phyloP scores from a whole-genome alignment of 441 rosid species.

The Jatropha multifida region DNA sequence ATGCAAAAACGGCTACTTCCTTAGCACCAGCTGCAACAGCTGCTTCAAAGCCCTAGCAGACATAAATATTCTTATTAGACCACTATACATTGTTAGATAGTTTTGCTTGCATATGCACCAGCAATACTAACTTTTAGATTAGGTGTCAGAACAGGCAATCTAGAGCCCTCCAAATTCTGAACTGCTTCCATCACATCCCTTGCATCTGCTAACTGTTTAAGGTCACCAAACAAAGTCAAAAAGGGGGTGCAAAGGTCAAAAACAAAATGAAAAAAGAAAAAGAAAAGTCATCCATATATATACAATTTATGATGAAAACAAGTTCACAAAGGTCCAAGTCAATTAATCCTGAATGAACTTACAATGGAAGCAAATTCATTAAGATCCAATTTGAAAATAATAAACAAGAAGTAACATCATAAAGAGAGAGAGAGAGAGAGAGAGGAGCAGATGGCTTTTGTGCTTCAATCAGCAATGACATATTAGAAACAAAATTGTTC shows the following conservation, averaged over 20 bases:
- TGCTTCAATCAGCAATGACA: neutral
- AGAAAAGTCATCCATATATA: neutral
- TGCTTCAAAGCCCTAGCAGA: slow-evolving; percentile 87
- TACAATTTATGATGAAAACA: neutral
- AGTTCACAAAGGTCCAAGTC: neutral
- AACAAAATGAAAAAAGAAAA: slow-evolving; percentile 4
- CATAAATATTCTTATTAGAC: slow-evolving; percentile 24
- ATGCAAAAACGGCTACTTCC: slow-evolving; percentile 95
- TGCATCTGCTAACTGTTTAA: slow-evolving; percentile 80
- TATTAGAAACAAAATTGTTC: neutral
- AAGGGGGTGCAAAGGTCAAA: slow-evolving; percentile 14
- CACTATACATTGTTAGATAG: slow-evolving; percentile 15
- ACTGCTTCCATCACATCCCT: slow-evolving; percentile 88
- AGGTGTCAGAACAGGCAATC: slow-evolving; percentile 91
- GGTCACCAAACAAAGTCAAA: neutral
- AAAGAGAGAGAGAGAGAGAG: neutral
- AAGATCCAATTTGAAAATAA: neutral
- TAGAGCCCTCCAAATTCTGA: slow-evolving; percentile 55
- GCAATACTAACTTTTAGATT: slow-evolving; percentile 67
- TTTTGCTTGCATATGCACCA: slow-evolving; percentile 6
- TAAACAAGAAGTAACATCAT: too few relatives aligned
- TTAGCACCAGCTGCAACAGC: slow-evolving; percentile 96
- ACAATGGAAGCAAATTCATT: neutral
- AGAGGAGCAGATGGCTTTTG: neutral
- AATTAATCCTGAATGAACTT: neutral